These are phyloP conservation scores for Diaporthe aspalathi DNA, from an alignment of 2,329 filamentous ascomycete genomes.

Conservation along the genomic window DNA sequence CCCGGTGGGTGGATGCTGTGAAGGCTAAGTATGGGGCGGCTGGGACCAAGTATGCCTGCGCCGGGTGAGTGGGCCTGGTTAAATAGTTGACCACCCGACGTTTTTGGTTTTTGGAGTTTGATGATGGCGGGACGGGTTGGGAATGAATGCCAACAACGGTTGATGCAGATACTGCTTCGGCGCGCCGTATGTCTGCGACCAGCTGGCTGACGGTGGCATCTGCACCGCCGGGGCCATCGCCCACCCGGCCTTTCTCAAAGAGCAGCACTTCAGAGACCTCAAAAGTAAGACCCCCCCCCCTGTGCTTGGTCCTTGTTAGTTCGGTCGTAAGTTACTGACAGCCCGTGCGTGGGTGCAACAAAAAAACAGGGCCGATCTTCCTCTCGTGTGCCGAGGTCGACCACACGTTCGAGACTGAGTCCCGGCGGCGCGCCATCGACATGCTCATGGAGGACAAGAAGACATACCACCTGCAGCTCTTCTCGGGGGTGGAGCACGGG, in stretches of 20 bases:
- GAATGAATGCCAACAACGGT: not conserved
- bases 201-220: constrained; percentile 49
- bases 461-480: constrained; percentile 72
- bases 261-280: constrained; percentile 55
- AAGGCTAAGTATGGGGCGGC: constrained; percentile 49
- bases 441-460: constrained; percentile 54
- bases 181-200: constrained; percentile 57
- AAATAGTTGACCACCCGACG: too few species aligned
- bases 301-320: too few species aligned
- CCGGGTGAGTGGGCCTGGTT: constrained; percentile 45
- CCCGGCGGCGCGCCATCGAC: constrained; percentile 54
- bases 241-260: constrained; percentile 61
- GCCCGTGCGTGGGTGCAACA: too few species aligned
- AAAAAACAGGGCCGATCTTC: constrained; percentile 58
- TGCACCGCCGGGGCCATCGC: constrained; percentile 60
- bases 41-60: constrained; percentile 52
- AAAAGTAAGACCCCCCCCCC: too few species aligned
- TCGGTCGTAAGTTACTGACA: too few species aligned
- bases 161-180: constrained; percentile 50
- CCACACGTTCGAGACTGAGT: constrained; percentile 53
- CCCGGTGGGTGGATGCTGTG: constrained; percentile 56
- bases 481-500: constrained; percentile 70
- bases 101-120: too few species aligned
- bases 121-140: accelerated
- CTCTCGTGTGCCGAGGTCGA: constrained; percentile 59